phyloP scores from a whole-genome alignment of 371 early-diverging fungal genomes.

The Mucor racemosus region DNA sequence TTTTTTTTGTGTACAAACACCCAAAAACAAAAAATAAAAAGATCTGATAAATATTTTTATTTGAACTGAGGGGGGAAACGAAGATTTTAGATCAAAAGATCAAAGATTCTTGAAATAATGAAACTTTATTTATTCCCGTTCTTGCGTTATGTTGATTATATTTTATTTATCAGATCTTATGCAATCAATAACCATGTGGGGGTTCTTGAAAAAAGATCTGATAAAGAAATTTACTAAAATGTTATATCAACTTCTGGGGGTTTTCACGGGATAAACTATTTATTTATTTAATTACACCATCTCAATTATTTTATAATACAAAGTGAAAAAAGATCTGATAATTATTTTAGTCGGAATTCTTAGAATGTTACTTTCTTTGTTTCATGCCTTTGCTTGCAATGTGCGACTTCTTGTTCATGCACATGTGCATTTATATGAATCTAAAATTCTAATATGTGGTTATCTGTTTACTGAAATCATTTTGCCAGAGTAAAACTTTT shows the following conservation, averaged over 20 bases:
- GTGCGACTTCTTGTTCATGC: neutral
- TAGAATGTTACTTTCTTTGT: neutral
- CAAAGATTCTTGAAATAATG: neutral
- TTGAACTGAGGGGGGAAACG: neutral
- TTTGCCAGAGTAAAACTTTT: too few relatives aligned
- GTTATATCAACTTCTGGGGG: neutral
- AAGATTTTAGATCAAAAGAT: slow-evolving; percentile 2
- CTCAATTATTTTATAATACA: neutral
- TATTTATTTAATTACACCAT: neutral
- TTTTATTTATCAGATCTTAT: slow-evolving; percentile 1
- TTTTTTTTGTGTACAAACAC: neutral
- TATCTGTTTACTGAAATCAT: too few relatives aligned
- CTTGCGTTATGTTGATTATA: neutral
- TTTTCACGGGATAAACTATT: neutral
- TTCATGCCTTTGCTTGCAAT: neutral
- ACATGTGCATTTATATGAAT: neutral
- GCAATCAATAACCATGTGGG: slow-evolving; percentile 4
- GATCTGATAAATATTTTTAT: neutral
- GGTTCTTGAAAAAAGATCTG: slow-evolving; percentile 2
- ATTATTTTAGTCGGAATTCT: neutral
- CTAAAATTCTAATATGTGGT: too few relatives aligned
- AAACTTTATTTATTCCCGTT: neutral
- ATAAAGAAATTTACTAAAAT: neutral
- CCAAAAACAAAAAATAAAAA: neutral
- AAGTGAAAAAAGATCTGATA: neutral